Evolutionary conservation across 2,329 filamentous ascomycete genomes (phyloP), one percentile per base, ranked within the genome.

Genomic region (Xylariaceae sp.): DNA sequence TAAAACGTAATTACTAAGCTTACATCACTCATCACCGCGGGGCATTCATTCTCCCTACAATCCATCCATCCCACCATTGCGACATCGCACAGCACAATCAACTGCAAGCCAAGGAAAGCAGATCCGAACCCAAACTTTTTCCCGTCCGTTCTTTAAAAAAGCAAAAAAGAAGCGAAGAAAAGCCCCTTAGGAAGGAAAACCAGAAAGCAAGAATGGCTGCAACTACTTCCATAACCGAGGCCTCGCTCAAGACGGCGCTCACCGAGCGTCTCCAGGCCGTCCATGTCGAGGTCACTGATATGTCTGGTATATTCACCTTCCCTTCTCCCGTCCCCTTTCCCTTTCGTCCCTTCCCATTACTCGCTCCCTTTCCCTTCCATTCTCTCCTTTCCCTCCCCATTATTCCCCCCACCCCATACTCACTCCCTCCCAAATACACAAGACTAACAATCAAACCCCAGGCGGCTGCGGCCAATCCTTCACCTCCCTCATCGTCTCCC

Each of bases 261-360:
- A 82, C 80, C 44, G 78, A 88, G 67, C 85, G 86, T 65, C 80
- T 97, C 57, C 81, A 85, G 59, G 91, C 92, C 18, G 80, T 82
- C 34, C 84, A 95, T 76, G 91, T 96, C 64, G 87, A 94, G 69
- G 91, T 97, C 67, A 88, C 90, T 65, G 93, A 97, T 76, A 86
- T 96, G 80, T 96, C 92, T 65, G 93, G 92, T 96, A 83, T 60
- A 79, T 72, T 17, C 30, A 34, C 50, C 15, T 53, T 11, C 53
- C 53, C n/a, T 41, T 35, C 53, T 52, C 53, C 49, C 10, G 34
- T 34, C 2, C 18, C 48, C 39, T 56, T 23, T 30, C 10, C 30
- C 23, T 47, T 53, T 55, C 53, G 53, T 30, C 7, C 64, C 50
- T 58, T 51, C 55, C 9, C 60, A 57, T 56, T 34, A 35, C 11